These are phyloP conservation scores for Kuraishia cidri DNA, from an alignment of 805 yeast genomes.

Conservation along the genomic window DNA sequence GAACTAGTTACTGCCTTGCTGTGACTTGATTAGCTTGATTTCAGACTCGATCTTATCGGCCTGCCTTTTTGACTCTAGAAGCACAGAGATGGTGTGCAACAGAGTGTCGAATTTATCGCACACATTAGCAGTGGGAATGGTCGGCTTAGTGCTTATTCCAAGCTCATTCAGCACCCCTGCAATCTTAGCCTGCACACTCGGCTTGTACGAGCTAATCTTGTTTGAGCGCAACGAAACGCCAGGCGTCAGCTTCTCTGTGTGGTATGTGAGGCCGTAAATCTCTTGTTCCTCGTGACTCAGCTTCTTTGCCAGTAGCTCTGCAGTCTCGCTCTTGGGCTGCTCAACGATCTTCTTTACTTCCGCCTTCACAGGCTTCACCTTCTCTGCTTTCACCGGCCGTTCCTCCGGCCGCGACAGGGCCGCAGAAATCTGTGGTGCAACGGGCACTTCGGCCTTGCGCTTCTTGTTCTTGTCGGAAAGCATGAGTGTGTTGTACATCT, in stretches of 20 bases:
- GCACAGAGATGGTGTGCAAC: conserved; percentile 55
- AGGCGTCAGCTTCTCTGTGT: conserved; percentile 62
- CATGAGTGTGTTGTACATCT: conserved; percentile 73
- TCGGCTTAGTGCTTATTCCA: conserved; percentile 73
- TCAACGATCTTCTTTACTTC: neutral
- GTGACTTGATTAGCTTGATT: conserved; percentile 33
- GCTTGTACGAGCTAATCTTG: conserved; percentile 70
- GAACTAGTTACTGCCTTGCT: conserved; percentile 15
- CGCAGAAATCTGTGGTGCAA: conserved; percentile 48
- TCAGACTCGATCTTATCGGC: conserved; percentile 85
- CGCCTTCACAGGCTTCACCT: neutral
- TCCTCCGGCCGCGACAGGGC: conserved; percentile 9
- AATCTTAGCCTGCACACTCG: conserved; percentile 60
- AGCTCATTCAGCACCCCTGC: conserved; percentile 63
- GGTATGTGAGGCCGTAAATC: conserved; percentile 75
- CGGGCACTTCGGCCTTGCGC: conserved; percentile 41
- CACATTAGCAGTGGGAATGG: conserved; percentile 78
- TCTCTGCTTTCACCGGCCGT: neutral
- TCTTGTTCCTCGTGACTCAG: conserved; percentile 74
- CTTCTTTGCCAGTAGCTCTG: conserved; percentile 34
- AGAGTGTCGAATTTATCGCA: conserved; percentile 71
- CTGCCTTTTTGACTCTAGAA: conserved; percentile 80
- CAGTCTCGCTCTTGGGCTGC: conserved; percentile 8
- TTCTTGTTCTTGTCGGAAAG: conserved; percentile 54
- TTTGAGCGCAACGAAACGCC: conserved; percentile 82